Evolutionary conservation across 441 rosid genomes (phyloP), one percentile per base, ranked within the genome.

Genomic region (Mallotus japonicus): DNA sequence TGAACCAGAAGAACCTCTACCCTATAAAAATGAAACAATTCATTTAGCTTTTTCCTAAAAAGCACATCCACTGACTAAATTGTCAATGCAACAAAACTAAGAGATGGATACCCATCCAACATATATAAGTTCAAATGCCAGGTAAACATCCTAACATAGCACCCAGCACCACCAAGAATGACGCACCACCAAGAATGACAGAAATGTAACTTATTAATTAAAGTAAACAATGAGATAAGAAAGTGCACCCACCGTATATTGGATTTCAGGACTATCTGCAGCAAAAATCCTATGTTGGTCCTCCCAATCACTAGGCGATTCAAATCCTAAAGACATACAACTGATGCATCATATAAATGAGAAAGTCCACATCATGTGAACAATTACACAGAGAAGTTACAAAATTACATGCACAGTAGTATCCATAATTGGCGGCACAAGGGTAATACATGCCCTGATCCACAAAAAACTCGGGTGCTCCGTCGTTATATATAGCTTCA

Each of bases 241-340:
- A 37, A 37, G 40, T 47, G 20, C 64, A 82, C 85, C 73, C 80
- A 89, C 98, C 84, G 84, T 77, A 80, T 87, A 89, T 71, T 89
- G 97, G 78, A 83, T 59, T 73, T 89, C 87, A 0, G 91, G 87
- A 88, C 97, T 97, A 86, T 92, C 97, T 76, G 78, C 81, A 71
- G 88, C 88, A 86, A 89, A 90, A 89, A 90, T 56, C 81, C 84
- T 85, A 71, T 83, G 86, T 71, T 87, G 97, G 90, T 89, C 93
- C 89, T 92, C 97, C 93, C 95, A 94, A 72, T 94, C 95, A 56
- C 86, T 80, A 82, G 97, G 95, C 82, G 95, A 71, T 81, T 91
- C 98, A 67, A 86, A 86, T 82, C 97, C 97, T 94, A 76, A 73
- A 17, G 56, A 57, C 71, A 68, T 20, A 65, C 14, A 76, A 62